A percentile compares a stretch with the other conserved stretches of the same genome.
phyloP scores from a whole-genome alignment of 1,284 basidiomycete species.

The Ustilago esculenta region DNA sequence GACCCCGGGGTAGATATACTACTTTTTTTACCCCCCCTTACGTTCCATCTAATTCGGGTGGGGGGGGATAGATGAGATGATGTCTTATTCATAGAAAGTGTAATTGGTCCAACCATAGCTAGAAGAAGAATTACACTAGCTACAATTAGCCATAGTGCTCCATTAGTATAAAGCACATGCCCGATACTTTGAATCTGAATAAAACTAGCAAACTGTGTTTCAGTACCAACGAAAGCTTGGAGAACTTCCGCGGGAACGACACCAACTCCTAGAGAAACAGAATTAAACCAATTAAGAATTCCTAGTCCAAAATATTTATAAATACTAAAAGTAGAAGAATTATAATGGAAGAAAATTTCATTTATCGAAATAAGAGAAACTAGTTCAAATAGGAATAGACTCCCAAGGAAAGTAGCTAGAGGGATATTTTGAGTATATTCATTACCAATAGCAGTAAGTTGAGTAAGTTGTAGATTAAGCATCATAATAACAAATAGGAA shows the following conservation, averaged over 20 bases:
- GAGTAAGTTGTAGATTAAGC: constrained; percentile 66
- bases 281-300: constrained; percentile 36
- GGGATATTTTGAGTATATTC: constrained; percentile 65
- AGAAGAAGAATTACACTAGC: constrained; percentile 40
- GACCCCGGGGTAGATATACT: no score
- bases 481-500: constrained; percentile 66
- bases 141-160: constrained; percentile 34
- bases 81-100: constrained; percentile 23
- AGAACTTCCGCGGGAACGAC: constrained; percentile 9
- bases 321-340: constrained; percentile 18
- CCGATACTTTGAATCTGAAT: constrained; percentile 42
- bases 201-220: constrained; percentile 40
- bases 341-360: constrained; percentile 17
- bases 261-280: constrained; percentile 18
- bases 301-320: constrained; percentile 26
- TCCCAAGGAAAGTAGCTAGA: constrained; percentile 58
- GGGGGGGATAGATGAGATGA: no score
- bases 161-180: constrained; percentile 32
- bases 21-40: no score
- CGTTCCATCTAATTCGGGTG: no score
- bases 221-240: constrained; percentile 13
- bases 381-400: constrained; percentile 55
- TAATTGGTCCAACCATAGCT: constrained; percentile 46
- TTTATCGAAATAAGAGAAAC: constrained; percentile 20
- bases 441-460: constrained; percentile 63